These are phyloP conservation scores for Ceriops tagal DNA, from an alignment of 345 rosid species.

Conservation along the genomic window DNA sequence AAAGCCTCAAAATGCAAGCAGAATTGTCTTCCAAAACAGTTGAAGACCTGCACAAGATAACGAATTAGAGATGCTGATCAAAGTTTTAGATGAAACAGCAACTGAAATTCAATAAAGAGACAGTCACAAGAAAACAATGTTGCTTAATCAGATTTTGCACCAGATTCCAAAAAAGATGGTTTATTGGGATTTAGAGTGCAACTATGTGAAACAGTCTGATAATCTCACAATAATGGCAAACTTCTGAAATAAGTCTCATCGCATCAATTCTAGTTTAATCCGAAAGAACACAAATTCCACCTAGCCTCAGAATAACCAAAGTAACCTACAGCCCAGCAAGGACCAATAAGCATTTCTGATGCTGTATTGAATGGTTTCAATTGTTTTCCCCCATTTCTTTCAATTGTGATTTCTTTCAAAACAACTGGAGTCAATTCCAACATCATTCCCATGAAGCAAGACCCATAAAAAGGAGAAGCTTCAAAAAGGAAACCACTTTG, in stretches of 20 bases:
- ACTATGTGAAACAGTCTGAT: not conserved
- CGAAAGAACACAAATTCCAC: not conserved
- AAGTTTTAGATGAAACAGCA: not conserved
- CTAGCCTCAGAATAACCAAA: not conserved
- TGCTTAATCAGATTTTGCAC: not conserved
- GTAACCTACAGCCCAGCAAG: no score
- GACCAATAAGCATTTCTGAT: not conserved
- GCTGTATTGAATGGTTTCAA: not conserved
- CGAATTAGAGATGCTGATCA: not conserved
- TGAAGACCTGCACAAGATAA: conserved; percentile 54
- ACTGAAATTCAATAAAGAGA: not conserved
- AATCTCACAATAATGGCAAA: not conserved
- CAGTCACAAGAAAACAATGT: not conserved
- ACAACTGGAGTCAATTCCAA: not conserved
- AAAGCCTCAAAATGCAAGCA: conserved; percentile 95
- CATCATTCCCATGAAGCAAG: not conserved
- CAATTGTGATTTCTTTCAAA: not conserved
- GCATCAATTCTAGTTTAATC: not conserved
- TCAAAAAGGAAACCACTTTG: not conserved
- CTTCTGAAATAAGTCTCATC: not conserved
- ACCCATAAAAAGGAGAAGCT: not conserved
- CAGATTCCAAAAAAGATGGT: not conserved
- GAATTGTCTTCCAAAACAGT: conserved; percentile 85
- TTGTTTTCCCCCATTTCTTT: not conserved
- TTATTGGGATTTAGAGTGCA: not conserved